phyloP scores from a whole-genome alignment of 495 filamentous ascomycete species.

The Penicillium parvum region DNA sequence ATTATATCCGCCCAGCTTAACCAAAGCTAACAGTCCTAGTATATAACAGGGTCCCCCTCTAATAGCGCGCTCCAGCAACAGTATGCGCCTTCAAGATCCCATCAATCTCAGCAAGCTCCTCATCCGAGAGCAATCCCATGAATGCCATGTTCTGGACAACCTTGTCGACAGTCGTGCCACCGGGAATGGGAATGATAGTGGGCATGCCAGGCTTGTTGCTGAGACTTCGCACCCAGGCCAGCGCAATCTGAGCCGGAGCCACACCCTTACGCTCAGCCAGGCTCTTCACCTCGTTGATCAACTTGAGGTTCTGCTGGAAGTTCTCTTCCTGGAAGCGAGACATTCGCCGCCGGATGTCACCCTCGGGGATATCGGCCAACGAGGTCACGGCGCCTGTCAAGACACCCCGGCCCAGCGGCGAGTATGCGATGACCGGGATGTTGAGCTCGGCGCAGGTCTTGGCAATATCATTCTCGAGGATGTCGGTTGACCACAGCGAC shows the following conservation, averaged over 20 bases:
- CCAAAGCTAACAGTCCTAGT: slow-evolving; percentile 7
- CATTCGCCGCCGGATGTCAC: slow-evolving; percentile 47
- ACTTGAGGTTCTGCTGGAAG: slow-evolving; percentile 68
- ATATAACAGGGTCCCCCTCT: background rate
- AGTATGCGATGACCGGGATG: slow-evolving; percentile 69
- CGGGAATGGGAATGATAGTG: slow-evolving; percentile 80
- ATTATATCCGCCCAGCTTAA: background rate
- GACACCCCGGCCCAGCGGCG: slow-evolving; percentile 50
- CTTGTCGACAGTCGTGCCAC: slow-evolving; percentile 49
- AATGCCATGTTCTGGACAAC: slow-evolving; percentile 43
- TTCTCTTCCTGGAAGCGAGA: slow-evolving; percentile 67
- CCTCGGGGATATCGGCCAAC: slow-evolving; percentile 55
- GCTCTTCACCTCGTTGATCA: slow-evolving; percentile 60
- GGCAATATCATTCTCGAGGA: slow-evolving; percentile 70
- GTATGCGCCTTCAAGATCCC: slow-evolving; percentile 34
- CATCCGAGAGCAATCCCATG: slow-evolving; percentile 30
- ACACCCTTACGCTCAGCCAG: slow-evolving; percentile 66
- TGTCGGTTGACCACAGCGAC: slow-evolving; percentile 63
- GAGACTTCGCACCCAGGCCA: slow-evolving; percentile 63
- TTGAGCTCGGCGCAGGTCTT: slow-evolving; percentile 63
- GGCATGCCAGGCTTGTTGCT: slow-evolving; percentile 57
- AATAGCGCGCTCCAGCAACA: slow-evolving; percentile 39
- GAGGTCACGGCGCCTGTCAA: slow-evolving; percentile 60
- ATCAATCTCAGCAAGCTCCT: slow-evolving; percentile 46
- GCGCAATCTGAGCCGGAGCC: slow-evolving; percentile 71